These are phyloP conservation scores for Ascochyta clinopodiicola DNA, from an alignment of 2,329 filamentous ascomycete species.

Conservation along the genomic window DNA sequence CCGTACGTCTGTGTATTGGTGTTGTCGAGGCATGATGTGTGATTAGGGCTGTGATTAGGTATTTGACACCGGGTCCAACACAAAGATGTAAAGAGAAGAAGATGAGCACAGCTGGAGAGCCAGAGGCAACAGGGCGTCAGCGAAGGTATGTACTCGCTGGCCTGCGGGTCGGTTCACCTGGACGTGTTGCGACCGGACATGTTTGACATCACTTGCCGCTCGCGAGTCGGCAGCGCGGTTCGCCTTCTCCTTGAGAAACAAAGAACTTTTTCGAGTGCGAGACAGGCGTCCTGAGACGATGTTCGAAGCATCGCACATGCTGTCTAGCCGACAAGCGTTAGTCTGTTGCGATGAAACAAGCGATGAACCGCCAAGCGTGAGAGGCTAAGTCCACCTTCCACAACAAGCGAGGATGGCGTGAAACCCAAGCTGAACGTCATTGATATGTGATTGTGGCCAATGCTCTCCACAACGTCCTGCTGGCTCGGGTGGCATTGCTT, in stretches of 20 bases:
- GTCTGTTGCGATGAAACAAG: slow-evolving; percentile 34
- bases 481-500: no score
- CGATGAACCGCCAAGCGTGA: slow-evolving; percentile 43
- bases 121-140: slow-evolving; percentile 22
- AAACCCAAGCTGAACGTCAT: slow-evolving; percentile 33
- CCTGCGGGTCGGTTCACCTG: slow-evolving; percentile 19
- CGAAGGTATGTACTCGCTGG: slow-evolving; percentile 24
- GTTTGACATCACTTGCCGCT: slow-evolving; percentile 27
- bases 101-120: slow-evolving; percentile 40
- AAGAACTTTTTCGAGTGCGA: slow-evolving; percentile 12
- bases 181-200: slow-evolving; percentile 24
- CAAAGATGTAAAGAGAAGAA: slow-evolving; percentile 13
- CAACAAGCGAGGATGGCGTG: slow-evolving; percentile 30
- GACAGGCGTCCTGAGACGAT: slow-evolving; percentile 23
- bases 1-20: slow-evolving; percentile 39
- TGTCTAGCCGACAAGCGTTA: slow-evolving; percentile 31
- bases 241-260: slow-evolving; percentile 4
- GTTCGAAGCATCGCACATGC: slow-evolving; percentile 20
- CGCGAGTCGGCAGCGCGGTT: slow-evolving; percentile 21
- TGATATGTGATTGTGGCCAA: not conserved
- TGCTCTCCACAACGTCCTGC: not conserved
- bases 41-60: slow-evolving; percentile 4
- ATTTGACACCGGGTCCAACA: slow-evolving; percentile 30
- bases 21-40: slow-evolving; percentile 38
- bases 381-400: slow-evolving; percentile 29